Conservation (phyloP, 1,139 yeast genomes). For the Spathaspora sp. region DNA sequence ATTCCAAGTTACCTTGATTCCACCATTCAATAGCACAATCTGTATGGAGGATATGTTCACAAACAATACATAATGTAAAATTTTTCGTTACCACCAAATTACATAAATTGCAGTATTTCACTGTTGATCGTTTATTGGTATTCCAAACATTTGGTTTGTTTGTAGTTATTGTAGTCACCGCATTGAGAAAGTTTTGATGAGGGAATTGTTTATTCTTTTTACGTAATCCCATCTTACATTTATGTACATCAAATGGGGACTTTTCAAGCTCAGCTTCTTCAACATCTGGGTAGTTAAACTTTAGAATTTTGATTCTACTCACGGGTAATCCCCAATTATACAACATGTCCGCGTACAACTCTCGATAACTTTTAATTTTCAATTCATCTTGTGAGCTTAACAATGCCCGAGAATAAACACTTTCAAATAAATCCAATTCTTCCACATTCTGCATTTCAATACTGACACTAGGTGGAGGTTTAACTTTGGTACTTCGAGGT, state of each 20-base stretch:
- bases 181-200: slow-evolving; percentile 20
- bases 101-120: slow-evolving; percentile 63
- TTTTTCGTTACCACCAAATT: slow-evolving; percentile 58
- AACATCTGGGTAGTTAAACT: slow-evolving; percentile 55
- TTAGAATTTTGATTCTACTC: slow-evolving; percentile 72
- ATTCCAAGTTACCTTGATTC: slow-evolving; percentile 44
- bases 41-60: slow-evolving; percentile 80
- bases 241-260: slow-evolving; percentile 33
- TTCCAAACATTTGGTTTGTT: slow-evolving; percentile 36
- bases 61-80: slow-evolving; percentile 65
- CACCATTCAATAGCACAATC: slow-evolving; percentile 86
- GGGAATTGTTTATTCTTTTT: slow-evolving; percentile 19
- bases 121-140: slow-evolving; percentile 22
- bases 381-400: slow-evolving; percentile 48
- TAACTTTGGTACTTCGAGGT: slow-evolving; percentile 15
- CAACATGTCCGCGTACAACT: slow-evolving; percentile 77
- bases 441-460: slow-evolving; percentile 57
- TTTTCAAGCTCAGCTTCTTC: slow-evolving; percentile 12
- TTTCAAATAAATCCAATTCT: slow-evolving; percentile 55
- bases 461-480: slow-evolving; percentile 41
- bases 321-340: slow-evolving; percentile 83
- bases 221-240: slow-evolving; percentile 45
- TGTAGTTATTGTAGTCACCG: slow-evolving; percentile 30
- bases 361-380: slow-evolving; percentile 54
- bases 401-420: slow-evolving; percentile 43